Evolutionary conservation across 805 yeast genomes (phyloP).

Genomic region (Candida verbasci): DNA sequence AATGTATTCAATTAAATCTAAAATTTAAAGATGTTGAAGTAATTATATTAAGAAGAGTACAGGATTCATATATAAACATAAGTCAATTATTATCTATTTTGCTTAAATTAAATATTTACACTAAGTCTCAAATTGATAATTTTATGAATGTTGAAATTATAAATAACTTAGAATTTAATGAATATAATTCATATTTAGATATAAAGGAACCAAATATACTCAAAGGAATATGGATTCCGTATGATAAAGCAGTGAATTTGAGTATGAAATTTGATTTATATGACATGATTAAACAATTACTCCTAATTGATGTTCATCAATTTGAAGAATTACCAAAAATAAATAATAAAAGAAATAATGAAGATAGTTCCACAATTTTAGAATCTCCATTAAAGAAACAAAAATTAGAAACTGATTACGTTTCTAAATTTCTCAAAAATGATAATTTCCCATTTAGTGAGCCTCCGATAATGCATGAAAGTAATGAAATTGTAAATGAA

Average conservation of each 20-base stretch:
- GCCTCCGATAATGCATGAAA: slow-evolving; percentile 19
- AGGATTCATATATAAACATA: slow-evolving; percentile 38
- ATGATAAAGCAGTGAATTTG: slow-evolving; percentile 38
- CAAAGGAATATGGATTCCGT: slow-evolving; percentile 40
- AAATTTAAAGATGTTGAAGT: slow-evolving; percentile 9
- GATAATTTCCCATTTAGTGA: slow-evolving; percentile 33
- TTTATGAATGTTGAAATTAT: slow-evolving; percentile 31
- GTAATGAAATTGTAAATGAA: slow-evolving; percentile 23
- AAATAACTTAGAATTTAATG: slow-evolving; percentile 26
- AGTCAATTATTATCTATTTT: slow-evolving; percentile 34
- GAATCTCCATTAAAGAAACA: slow-evolving; percentile 33
- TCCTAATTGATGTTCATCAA: slow-evolving; percentile 43
- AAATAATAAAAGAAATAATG: slow-evolving; percentile 14
- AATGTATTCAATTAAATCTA: slow-evolving; percentile 31
- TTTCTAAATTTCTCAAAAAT: slow-evolving; percentile 13
- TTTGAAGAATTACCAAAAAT: slow-evolving; percentile 32
- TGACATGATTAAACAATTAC: slow-evolving; percentile 30
- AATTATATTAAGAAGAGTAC: slow-evolving; percentile 34
- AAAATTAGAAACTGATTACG: slow-evolving; percentile 10
- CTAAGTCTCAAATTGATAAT: slow-evolving; percentile 22
- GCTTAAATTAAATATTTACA: slow-evolving; percentile 22
- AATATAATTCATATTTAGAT: slow-evolving; percentile 20
- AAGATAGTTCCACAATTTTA: slow-evolving; percentile 12
- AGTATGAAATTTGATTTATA: slow-evolving; percentile 37
- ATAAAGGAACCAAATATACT: slow-evolving; percentile 23